phyloP scores from a whole-genome alignment of 108 stramenopile genomes.

The Cyclotella atomus region DNA sequence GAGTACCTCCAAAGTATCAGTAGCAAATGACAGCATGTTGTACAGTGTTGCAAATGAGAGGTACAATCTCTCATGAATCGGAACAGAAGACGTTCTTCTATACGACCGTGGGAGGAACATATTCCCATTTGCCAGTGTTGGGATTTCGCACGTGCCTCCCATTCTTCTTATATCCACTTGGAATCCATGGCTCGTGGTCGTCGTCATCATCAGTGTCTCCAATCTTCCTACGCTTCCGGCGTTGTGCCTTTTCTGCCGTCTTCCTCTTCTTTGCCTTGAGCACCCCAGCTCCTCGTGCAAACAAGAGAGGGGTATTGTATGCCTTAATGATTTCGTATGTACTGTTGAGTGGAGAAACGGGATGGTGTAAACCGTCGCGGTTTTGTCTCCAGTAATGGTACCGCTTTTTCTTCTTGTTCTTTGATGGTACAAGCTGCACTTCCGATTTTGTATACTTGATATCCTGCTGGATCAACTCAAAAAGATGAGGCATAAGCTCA shows the following conservation, averaged over 20 bases:
- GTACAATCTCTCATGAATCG: too few species aligned
- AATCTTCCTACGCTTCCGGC: not conserved
- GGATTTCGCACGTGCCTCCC: too few species aligned
- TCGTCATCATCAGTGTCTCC: not conserved
- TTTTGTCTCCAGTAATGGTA: not conserved
- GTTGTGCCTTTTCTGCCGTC: not conserved
- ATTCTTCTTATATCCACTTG: not conserved
- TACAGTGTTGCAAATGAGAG: too few species aligned
- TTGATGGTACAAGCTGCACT: not conserved
- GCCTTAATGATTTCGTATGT: not conserved
- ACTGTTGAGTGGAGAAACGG: not conserved
- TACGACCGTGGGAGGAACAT: too few species aligned
- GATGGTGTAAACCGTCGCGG: not conserved
- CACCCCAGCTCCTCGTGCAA: not conserved
- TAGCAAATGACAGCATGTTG: too few species aligned
- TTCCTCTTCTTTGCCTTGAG: not conserved
- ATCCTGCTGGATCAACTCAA: slow-evolving; percentile 17
- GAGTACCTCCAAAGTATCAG: too few species aligned
- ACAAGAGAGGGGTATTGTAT: not conserved
- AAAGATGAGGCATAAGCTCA: slow-evolving; percentile 15
- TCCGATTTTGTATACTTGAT: not conserved
- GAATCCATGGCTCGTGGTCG: not conserved
- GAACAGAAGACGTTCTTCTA: too few species aligned
- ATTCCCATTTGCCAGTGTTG: too few species aligned
- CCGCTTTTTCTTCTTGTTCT: not conserved